Percentiles rank a stretch among this genome's conserved stretches.
phyloP scores from a whole-genome alignment of 441 rosid genomes.

The Syzygium syzygioides region DNA sequence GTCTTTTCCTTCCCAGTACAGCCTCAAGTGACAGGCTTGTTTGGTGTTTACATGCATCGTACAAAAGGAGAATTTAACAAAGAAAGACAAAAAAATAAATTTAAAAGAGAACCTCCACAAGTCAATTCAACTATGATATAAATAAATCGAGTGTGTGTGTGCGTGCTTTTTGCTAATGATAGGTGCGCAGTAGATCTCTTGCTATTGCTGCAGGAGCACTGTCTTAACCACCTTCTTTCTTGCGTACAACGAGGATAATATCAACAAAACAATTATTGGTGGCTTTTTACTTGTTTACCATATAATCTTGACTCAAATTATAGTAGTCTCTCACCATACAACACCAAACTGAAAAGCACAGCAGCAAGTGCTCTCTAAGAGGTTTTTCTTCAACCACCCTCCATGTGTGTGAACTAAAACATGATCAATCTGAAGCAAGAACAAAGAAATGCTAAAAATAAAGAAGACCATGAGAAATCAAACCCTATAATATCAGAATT shows the following conservation, averaged over 20 bases:
- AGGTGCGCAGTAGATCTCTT: constrained; percentile 9
- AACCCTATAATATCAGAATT: constrained; percentile 34
- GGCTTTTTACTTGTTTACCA: not conserved
- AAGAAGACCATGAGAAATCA: constrained; percentile 1
- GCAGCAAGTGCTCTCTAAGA: not conserved
- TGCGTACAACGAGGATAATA: not conserved
- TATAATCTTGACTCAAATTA: not conserved
- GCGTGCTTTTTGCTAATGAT: constrained; percentile 1
- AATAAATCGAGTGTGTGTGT: constrained; percentile 15
- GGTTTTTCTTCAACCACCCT: not conserved
- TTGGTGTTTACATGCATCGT: not conserved
- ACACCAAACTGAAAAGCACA: not conserved
- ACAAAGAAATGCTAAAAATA: constrained; percentile 25
- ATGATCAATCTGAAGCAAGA: constrained; percentile 1
- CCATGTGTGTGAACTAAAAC: not conserved
- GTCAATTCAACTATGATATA: constrained; percentile 21
- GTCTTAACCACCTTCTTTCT: not conserved
- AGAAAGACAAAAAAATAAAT: not conserved
- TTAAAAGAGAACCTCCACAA: not conserved
- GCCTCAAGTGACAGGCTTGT: constrained; percentile 13
- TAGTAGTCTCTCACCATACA: not conserved
- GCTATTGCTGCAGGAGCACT: not conserved
- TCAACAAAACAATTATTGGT: not conserved
- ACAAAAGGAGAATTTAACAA: not conserved
- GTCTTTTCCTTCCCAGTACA: constrained; percentile 11